Evolutionary conservation across 768 basidiomycete species (phyloP), one percentile per base, ranked within the genome.

Genomic region (Boletus huronensis): DNA sequence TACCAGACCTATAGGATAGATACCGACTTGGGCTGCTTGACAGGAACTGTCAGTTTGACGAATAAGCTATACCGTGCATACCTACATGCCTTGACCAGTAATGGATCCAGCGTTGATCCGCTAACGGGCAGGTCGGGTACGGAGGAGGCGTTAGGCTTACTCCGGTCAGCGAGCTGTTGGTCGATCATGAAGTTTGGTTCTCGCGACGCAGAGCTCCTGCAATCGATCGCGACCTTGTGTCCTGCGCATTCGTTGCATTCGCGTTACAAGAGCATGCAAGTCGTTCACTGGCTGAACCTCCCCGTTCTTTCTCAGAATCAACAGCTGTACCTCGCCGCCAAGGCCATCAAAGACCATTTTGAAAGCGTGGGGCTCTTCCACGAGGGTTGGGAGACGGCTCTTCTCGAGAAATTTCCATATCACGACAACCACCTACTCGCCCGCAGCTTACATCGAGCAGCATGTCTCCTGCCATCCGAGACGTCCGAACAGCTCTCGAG

Each of bases 101-200:
- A 73, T 13, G 49, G 74, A 25, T 70, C 69, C 32, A 63, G 75
- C 9, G 62, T 66, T 2, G 80, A 81, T 58, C 77, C 78, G 0
- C 66, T 81, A 25, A 77, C 74, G 0, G 57, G 59, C 16, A 72
- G 72, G n/a, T 75, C 73, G 0, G 81, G 80, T 13, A 72, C 72
- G 3, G 72, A 77, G 34, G 71, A 79, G 43, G 79, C 79, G 0
- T 59, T 79, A 6, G 56, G 65, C 19, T 61, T 74, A 35, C 61
- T 82, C 42, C 56, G 52, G 5, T 77, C 75, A 0, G 72, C 76
- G 9, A 56, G 65, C 10, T 72, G 65, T 25, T 63, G 59, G 19
- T 78, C 79, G 0, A 77, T 77, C 46, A 70, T 73, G 63, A 58
- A 58, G 11, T 61, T 79, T 6, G 48, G 54, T 9, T 0, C 42